phyloP scores from a whole-genome alignment of 2,329 filamentous ascomycete species.

The Pseudogymnoascus sp. region DNA sequence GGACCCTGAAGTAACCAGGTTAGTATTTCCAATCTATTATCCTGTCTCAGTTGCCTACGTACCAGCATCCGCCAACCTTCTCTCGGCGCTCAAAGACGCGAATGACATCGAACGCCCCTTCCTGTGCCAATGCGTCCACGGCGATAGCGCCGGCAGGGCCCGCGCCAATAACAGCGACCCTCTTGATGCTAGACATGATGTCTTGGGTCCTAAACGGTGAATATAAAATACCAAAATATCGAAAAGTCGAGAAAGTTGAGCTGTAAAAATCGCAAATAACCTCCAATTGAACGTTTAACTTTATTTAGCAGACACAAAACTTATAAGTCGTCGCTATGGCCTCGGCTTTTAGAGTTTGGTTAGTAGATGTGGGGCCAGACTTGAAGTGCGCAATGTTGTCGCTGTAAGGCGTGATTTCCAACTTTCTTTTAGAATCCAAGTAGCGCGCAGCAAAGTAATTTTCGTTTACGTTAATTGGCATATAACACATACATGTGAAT shows the following conservation, averaged over 20 bases:
- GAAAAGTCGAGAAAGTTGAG: neutral
- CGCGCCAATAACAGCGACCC: slow-evolving; percentile 53
- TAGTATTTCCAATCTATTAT: neutral
- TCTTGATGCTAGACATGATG: slow-evolving; percentile 21
- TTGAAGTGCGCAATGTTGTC: neutral
- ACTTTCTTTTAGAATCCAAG: neutral
- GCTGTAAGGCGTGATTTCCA: neutral
- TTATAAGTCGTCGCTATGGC: neutral
- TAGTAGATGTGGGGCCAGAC: neutral
- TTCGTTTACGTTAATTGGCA: neutral
- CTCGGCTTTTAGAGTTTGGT: neutral
- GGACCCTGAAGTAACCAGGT: slow-evolving; percentile 33
- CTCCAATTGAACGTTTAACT: neutral
- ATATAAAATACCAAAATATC: neutral
- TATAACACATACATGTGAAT: neutral
- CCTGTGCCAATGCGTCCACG: slow-evolving; percentile 51
- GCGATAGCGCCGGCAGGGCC: slow-evolving; percentile 54
- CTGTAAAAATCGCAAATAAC: neutral
- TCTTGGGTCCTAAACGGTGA: neutral
- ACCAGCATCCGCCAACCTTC: slow-evolving; percentile 55
- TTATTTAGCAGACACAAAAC: neutral
- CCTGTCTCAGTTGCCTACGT: neutral
- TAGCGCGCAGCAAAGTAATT: neutral
- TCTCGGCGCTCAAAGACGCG: slow-evolving; percentile 56
- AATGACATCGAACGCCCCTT: slow-evolving; percentile 50